phyloP scores from a whole-genome alignment of 169 alveolate genomes.

The Cryptosporidium ryanae region DNA sequence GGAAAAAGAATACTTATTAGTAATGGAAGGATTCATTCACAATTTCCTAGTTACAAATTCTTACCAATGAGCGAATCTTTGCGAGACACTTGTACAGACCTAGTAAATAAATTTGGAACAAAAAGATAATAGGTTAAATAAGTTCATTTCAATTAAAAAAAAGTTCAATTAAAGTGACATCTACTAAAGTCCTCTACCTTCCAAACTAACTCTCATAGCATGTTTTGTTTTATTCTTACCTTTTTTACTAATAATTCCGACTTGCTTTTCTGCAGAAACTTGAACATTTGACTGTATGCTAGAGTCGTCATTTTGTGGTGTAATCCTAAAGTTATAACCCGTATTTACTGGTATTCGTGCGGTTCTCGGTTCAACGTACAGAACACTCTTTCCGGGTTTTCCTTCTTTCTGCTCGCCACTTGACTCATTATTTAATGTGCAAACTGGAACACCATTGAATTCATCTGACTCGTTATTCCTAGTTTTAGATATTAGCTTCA shows the following conservation, averaged over 20 bases:
- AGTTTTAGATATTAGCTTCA: constrained; percentile 80
- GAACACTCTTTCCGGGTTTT: not conserved
- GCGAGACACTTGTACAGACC: constrained; percentile 45
- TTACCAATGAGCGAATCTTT: constrained; percentile 24
- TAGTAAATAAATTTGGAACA: constrained; percentile 4
- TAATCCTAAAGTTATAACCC: constrained; percentile 51
- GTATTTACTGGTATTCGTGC: constrained; percentile 53
- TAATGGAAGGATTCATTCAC: constrained; percentile 40
- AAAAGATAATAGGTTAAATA: not conserved
- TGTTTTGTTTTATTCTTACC: constrained; percentile 24
- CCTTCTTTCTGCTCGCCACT: not conserved
- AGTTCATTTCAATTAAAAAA: not conserved
- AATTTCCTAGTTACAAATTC: constrained; percentile 53
- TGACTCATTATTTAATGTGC: not conserved
- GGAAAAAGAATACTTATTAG: constrained; percentile 58
- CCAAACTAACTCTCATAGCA: constrained; percentile 66
- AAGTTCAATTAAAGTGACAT: not conserved
- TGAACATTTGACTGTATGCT: not conserved
- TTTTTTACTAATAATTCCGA: constrained; percentile 21
- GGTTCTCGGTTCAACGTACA: constrained; percentile 44
- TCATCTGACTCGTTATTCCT: not conserved
- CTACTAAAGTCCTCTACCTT: constrained; percentile 72
- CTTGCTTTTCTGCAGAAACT: constrained; percentile 1
- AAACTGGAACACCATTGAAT: not conserved
- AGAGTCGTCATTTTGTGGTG: constrained; percentile 34